Conservation (phyloP, 805 yeast genomes). For the Ogataea paradorogensis region DNA sequence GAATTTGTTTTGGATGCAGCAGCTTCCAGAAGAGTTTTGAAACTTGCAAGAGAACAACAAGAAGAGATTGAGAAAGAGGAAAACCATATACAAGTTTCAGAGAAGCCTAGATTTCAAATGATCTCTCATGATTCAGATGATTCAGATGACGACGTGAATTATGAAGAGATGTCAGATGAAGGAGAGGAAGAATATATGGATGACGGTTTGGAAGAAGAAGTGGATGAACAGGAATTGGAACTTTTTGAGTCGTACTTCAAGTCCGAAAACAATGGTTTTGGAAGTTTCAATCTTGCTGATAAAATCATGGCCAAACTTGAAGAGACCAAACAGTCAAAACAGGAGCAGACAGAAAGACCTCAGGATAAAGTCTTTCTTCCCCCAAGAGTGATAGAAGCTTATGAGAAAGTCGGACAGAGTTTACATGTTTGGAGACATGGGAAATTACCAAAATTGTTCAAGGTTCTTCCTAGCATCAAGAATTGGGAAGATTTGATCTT, state of each 20-base stretch:
- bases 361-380: constrained; percentile 83
- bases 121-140: constrained; percentile 37
- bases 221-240: constrained; percentile 79
- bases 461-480: constrained; percentile 85
- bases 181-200: constrained; percentile 39
- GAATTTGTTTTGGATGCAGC: constrained; percentile 76
- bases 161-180: constrained; percentile 34
- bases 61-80: constrained; percentile 81
- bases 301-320: constrained; percentile 87
- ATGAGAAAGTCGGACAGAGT: constrained; percentile 85
- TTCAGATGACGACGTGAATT: constrained; percentile 28
- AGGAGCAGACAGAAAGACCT: constrained; percentile 36
- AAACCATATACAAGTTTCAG: constrained; percentile 27
- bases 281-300: constrained; percentile 77
- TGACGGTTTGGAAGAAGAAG: constrained; percentile 54
- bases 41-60: constrained; percentile 89
- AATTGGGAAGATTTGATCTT: constrained; percentile 96
- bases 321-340: constrained; percentile 48
- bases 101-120: constrained; percentile 29
- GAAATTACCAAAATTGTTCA: constrained; percentile 92
- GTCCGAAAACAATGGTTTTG: constrained; percentile 29
- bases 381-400: constrained; percentile 94
- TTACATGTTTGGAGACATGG: constrained; percentile 91
- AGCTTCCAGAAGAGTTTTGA: constrained; percentile 79
- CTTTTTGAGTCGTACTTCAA: constrained; percentile 76